Conservation (phyloP, 306 rosid genomes). For the Bauhinia variegata region DNA sequence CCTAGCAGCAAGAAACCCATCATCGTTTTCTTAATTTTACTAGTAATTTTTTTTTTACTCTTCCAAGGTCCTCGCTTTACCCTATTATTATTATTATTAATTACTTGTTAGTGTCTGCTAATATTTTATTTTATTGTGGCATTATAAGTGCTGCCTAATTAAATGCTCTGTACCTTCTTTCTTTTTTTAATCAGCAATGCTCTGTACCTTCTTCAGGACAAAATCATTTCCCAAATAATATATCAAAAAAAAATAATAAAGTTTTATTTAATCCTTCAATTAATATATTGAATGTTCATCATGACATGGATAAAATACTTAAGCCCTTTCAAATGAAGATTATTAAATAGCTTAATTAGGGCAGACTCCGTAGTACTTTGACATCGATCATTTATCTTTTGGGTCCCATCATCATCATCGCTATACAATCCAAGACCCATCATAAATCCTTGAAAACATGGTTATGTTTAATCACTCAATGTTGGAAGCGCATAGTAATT, state of each 20-base stretch:
- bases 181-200: not conserved
- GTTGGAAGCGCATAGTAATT: conserved; percentile 13
- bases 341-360: conserved; percentile 12
- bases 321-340: not conserved
- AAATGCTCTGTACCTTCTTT: no score
- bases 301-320: conserved; percentile 17
- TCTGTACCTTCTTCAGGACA: conserved; percentile 10
- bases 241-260: conserved; percentile 10
- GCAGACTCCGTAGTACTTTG: conserved; percentile 40
- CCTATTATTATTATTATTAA: conserved; percentile 5
- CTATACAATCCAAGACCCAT: conserved; percentile 26
- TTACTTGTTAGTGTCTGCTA: not conserved
- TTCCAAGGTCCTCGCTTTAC: conserved; percentile 9
- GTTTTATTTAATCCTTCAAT: not conserved
- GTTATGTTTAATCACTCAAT: conserved; percentile 21
- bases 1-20: not conserved
- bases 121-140: conserved; percentile 8
- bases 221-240: conserved; percentile 17
- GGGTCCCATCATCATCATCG: conserved; percentile 30
- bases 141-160: no score
- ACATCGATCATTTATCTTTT: conserved; percentile 39
- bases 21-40: not conserved
- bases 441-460: conserved; percentile 33
- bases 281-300: conserved; percentile 27
- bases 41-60: not conserved